These are phyloP conservation scores for Corynespora cassiicola DNA, from an alignment of 2,329 filamentous ascomycete species.

Conservation along the genomic window DNA sequence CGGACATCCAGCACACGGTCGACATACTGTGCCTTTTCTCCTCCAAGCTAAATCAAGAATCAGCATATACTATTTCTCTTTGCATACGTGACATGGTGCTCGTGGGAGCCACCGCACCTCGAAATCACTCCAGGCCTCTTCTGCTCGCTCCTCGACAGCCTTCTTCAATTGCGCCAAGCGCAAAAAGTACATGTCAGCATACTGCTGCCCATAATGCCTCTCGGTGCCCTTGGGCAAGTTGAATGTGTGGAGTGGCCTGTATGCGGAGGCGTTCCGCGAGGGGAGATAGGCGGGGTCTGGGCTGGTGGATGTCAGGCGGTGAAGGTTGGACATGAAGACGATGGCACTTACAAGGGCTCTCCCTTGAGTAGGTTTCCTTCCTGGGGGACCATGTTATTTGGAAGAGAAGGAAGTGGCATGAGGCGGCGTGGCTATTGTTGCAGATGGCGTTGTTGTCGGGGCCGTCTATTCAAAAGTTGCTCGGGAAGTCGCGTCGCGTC, in stretches of 20 bases:
- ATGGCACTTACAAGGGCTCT: slow-evolving; percentile 35
- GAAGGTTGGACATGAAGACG: not conserved
- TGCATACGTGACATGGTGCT: too few species aligned
- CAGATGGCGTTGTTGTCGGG: not conserved
- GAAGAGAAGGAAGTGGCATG: slow-evolving; percentile 1
- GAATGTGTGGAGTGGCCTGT: slow-evolving; percentile 79
- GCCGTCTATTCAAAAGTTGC: slow-evolving; percentile 4
- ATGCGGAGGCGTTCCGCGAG: slow-evolving; percentile 57
- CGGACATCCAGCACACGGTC: slow-evolving; percentile 93
- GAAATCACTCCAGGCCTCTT: slow-evolving; percentile 77
- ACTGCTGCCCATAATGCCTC: slow-evolving; percentile 89
- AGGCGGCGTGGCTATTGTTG: slow-evolving; percentile 1
- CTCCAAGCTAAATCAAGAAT: slow-evolving; percentile 63
- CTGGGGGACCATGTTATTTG: slow-evolving; percentile 17
- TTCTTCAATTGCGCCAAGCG: slow-evolving; percentile 88
- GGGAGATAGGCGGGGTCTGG: slow-evolving; percentile 29
- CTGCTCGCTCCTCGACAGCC: slow-evolving; percentile 75
- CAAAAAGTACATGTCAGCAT: slow-evolving; percentile 96
- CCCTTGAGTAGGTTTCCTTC: slow-evolving; percentile 33
- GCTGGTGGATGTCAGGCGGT: slow-evolving; percentile 24
- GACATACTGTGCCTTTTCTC: slow-evolving; percentile 75
- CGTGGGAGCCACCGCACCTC: slow-evolving; percentile 53
- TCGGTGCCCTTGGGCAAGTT: slow-evolving; percentile 68
- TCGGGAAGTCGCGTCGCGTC: slow-evolving; percentile 24
- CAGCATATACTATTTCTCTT: slow-evolving; percentile 2